Percentiles rank a stretch among this genome's conserved stretches.
phyloP scores from a whole-genome alignment of 2,329 filamentous ascomycete species.

The Arachnomyces sp. region DNA sequence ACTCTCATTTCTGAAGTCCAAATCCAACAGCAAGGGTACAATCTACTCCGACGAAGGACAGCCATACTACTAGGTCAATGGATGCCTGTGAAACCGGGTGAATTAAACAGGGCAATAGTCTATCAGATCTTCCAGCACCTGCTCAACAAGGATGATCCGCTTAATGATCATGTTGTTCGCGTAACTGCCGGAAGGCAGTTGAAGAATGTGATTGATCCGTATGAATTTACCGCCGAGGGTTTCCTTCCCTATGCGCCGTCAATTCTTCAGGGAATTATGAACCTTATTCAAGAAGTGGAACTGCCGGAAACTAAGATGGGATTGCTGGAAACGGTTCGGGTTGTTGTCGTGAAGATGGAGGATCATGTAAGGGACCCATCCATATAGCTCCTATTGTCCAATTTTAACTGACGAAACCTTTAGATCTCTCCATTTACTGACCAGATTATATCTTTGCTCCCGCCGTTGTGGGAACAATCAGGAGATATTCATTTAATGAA shows the following conservation, averaged over 20 bases:
- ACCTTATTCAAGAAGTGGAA: constrained; percentile 70
- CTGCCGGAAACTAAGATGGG: constrained; percentile 84
- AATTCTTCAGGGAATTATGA: constrained; percentile 65
- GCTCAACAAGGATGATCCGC: constrained; percentile 64
- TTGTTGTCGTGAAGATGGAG: constrained; percentile 75
- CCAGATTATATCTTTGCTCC: constrained; percentile 71
- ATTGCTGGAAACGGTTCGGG: constrained; percentile 76
- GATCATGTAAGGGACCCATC: constrained; percentile 46
- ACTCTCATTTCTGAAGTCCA: constrained; percentile 76
- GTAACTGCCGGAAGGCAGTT: constrained; percentile 85
- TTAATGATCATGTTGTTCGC: constrained; percentile 86
- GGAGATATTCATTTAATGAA: constrained; percentile 89
- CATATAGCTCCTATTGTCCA: background rate
- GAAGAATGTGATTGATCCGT: constrained; percentile 71
- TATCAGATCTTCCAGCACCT: constrained; percentile 88
- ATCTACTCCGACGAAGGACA: constrained; percentile 77
- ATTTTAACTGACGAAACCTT: background rate
- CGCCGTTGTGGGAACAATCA: constrained; percentile 75
- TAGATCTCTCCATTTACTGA: constrained; percentile 62
- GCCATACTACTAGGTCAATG: constrained; percentile 85
- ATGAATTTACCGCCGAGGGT: constrained; percentile 64
- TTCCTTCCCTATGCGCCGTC: constrained; percentile 73
- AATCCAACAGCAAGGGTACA: constrained; percentile 58
- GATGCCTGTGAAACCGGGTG: constrained; percentile 69
- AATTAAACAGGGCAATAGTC: constrained; percentile 61